Percentiles rank a stretch among this genome's conserved stretches.
These are phyloP conservation scores for Pyracantha coccinea DNA, from an alignment of 331 rosid genomes.

Conservation along the genomic window DNA sequence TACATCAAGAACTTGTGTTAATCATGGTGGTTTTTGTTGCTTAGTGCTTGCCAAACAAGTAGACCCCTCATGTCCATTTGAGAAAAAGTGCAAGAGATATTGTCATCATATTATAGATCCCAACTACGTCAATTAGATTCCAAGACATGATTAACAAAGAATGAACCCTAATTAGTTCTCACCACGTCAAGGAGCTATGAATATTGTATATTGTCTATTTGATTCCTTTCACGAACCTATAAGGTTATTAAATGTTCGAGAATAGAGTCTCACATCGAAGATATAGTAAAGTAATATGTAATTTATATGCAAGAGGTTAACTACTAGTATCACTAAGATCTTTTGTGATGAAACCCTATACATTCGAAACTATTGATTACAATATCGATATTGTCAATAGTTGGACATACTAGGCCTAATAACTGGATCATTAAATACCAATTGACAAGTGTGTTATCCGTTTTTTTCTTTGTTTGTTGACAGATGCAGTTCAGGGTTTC, in stretches of 20 bases:
- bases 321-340: too few species aligned
- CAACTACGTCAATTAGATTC: neutral
- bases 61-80: neutral
- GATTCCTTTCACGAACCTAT: neutral
- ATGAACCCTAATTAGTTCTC: neutral
- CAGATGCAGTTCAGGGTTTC: neutral
- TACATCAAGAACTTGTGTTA: neutral
- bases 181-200: neutral
- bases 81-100: neutral
- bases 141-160: neutral
- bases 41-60: neutral
- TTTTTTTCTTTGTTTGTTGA: neutral
- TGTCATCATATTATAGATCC: too few species aligned
- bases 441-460: neutral
- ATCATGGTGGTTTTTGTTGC: neutral
- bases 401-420: too few species aligned
- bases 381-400: too few species aligned
- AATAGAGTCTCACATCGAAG: too few species aligned
- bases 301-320: too few species aligned
- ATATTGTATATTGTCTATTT: neutral
- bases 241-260: neutral
- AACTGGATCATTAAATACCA: neutral
- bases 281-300: too few species aligned
- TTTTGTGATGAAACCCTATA: too few species aligned
- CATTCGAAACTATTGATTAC: too few species aligned